Evolutionary conservation across 768 basidiomycete genomes (phyloP).

Genomic region (Termitomyces sp.): DNA sequence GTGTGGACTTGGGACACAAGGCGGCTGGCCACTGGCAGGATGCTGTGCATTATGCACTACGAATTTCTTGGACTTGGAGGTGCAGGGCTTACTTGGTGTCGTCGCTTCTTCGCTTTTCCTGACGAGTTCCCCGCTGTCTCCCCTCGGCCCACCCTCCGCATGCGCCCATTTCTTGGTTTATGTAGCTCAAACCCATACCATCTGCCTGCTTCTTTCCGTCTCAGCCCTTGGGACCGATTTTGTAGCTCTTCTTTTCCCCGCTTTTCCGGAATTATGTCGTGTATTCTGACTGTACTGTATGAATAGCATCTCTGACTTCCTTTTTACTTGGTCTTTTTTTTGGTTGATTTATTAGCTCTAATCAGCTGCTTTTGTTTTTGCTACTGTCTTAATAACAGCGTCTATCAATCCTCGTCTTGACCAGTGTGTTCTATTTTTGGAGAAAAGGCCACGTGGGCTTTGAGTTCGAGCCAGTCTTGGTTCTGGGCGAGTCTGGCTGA

Average conservation of each 20-base stretch:
- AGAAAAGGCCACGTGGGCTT: background rate
- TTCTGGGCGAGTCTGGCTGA: background rate
- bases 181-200: background rate
- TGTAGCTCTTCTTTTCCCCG: conserved; percentile 10
- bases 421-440: background rate
- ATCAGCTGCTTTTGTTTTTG: background rate
- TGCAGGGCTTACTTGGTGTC: background rate
- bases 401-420: background rate
- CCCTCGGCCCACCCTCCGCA: background rate
- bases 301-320: conserved; percentile 6
- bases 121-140: background rate
- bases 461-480: background rate
- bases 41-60: background rate
- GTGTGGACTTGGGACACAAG: background rate
- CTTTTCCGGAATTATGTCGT: conserved; percentile 13
- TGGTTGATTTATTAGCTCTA: background rate
- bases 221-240: conserved; percentile 1
- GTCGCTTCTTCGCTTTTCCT: too few species aligned
- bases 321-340: background rate
- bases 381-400: background rate
- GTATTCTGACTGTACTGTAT: conserved; percentile 18
- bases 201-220: background rate
- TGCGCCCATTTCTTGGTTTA: conserved; percentile 3
- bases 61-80: background rate
- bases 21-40: background rate